These are phyloP conservation scores for Chenopodium quinoa DNA, from an alignment of 148 eudicot species.

Conservation along the genomic window DNA sequence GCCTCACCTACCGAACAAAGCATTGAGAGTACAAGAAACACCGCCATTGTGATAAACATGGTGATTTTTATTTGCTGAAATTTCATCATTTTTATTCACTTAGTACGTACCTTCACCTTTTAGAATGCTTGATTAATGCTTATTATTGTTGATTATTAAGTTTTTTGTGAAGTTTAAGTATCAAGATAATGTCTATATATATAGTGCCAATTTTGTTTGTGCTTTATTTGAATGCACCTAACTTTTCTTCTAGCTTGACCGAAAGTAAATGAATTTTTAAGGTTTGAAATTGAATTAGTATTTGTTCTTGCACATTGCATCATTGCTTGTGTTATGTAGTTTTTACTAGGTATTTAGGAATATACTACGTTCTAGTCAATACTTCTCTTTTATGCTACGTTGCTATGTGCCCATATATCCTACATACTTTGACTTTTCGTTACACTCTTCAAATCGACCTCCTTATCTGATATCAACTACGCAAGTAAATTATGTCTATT, in stretches of 20 bases:
- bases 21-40: constrained; percentile 4
- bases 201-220: not conserved
- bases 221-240: constrained; percentile 21
- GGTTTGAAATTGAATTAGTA: not conserved
- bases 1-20: constrained; percentile 17
- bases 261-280: not conserved
- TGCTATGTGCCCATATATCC: not conserved
- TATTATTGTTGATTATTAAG: not conserved
- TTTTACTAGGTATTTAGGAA: not conserved
- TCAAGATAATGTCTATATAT: not conserved
- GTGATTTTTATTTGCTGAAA: not conserved
- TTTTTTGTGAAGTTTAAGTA: not conserved
- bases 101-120: not conserved
- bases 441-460: no score
- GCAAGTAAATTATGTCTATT: no score
- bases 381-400: not conserved
- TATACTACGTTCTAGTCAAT: not conserved
- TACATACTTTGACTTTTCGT: not conserved
- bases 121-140: not conserved
- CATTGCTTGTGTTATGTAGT: not conserved
- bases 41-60: constrained; percentile 1
- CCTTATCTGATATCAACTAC: no score
- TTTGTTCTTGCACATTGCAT: not conserved
- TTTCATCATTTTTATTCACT: not conserved
- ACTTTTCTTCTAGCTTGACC: constrained; percentile 16